Evolutionary conservation across 495 filamentous ascomycete species (phyloP).

Genomic region (Achaetomiella virescens): DNA sequence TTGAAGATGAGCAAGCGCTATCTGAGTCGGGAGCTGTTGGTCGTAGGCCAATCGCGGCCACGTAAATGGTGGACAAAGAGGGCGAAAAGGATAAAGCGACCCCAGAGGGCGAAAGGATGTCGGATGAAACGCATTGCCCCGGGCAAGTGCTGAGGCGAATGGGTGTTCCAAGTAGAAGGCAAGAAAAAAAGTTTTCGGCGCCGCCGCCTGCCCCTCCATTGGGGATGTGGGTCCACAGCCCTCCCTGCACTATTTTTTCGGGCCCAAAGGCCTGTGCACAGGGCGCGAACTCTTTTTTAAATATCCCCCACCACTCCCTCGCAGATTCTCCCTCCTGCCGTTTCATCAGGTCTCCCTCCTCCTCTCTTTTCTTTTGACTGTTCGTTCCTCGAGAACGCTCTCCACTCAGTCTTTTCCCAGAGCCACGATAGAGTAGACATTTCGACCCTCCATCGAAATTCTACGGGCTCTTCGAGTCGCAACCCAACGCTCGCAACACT

Average conservation of each 20-base stretch:
- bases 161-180: constrained; percentile 1
- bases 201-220: constrained; percentile 23
- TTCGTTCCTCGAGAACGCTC: constrained; percentile 22
- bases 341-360: constrained; percentile 22
- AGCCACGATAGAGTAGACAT: constrained; percentile 34
- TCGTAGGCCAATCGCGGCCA: constrained; percentile 18
- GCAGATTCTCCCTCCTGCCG: constrained; percentile 7
- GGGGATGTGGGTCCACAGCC: constrained; percentile 13
- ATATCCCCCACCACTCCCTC: constrained; percentile 18
- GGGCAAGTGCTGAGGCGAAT: neutral
- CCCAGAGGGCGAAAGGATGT: neutral
- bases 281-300: constrained; percentile 15
- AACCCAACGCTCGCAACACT: constrained; percentile 6
- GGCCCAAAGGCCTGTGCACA: constrained; percentile 20
- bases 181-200: constrained; percentile 27
- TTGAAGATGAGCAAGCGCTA: constrained; percentile 15
- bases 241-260: constrained; percentile 11
- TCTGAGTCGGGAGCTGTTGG: constrained; percentile 15
- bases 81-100: constrained; percentile 15
- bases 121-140: constrained; percentile 15
- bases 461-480: constrained; percentile 24
- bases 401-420: constrained; percentile 31
- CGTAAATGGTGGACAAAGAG: neutral
- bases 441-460: constrained; percentile 38
- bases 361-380: constrained; percentile 23